phyloP scores from a whole-genome alignment of 192 early-diverging fungal species.

The Coemansia sp. region DNA sequence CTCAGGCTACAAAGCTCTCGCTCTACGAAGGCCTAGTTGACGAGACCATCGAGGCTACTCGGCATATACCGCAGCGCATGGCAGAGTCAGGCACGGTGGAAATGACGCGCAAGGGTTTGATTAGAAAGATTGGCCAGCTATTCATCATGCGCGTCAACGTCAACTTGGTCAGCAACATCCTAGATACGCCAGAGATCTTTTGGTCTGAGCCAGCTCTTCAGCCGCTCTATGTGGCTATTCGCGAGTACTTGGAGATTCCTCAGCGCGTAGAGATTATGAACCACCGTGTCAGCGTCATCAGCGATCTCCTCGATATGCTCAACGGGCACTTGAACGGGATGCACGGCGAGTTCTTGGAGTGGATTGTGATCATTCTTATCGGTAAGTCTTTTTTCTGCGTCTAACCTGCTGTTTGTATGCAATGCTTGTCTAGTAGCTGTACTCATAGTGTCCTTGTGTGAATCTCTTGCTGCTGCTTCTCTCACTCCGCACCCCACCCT shows the following conservation, averaged over 20 bases:
- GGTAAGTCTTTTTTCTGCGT: conserved; percentile 39
- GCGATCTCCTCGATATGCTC: conserved; percentile 91
- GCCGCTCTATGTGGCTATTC: conserved; percentile 74
- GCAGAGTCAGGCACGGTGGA: conserved; percentile 88
- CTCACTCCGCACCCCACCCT: conserved; percentile 3
- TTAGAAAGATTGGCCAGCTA: conserved; percentile 92
- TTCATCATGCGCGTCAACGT: conserved; percentile 90
- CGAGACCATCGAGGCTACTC: conserved; percentile 84
- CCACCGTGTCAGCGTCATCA: conserved; percentile 88
- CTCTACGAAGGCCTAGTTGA: conserved; percentile 90
- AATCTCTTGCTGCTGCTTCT: background rate
- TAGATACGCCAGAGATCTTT: conserved; percentile 93
- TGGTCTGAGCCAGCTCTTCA: conserved; percentile 85
- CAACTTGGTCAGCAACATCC: conserved; percentile 82
- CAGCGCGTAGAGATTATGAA: conserved; percentile 90
- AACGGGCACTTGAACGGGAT: conserved; percentile 90
- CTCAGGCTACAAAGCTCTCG: conserved; percentile 92
- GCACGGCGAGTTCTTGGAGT: conserved; percentile 89
- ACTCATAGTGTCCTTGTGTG: background rate
- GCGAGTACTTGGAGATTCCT: conserved; percentile 79
- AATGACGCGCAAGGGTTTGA: conserved; percentile 88
- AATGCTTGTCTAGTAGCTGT: background rate
- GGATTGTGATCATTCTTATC: conserved; percentile 95
- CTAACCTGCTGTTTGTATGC: background rate
- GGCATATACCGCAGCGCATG: conserved; percentile 90